These are phyloP conservation scores for Ammopiptanthus mongolicus DNA, from an alignment of 306 rosid genomes.

Conservation along the genomic window DNA sequence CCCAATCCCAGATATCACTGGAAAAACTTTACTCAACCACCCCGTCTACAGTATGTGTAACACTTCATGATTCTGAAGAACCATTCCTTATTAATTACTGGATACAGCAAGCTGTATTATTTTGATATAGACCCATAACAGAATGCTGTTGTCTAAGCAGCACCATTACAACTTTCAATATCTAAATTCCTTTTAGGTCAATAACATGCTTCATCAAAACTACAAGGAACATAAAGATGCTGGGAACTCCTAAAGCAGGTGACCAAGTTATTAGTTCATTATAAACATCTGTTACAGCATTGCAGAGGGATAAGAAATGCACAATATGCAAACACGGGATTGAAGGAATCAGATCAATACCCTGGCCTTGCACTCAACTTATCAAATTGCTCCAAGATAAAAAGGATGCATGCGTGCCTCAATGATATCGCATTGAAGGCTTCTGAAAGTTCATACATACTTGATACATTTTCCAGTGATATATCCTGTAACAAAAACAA, in stretches of 20 bases:
- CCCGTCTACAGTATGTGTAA: neutral
- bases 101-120: neutral
- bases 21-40: neutral
- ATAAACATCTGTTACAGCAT: neutral
- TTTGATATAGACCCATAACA: neutral
- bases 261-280: neutral
- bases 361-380: slow-evolving; percentile 87
- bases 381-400: slow-evolving; percentile 82
- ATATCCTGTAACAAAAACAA: slow-evolving; percentile 56
- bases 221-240: neutral
- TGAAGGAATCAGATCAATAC: slow-evolving; percentile 46
- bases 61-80: neutral
- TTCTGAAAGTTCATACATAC: slow-evolving; percentile 98
- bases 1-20: neutral
- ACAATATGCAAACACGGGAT: neutral
- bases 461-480: slow-evolving; percentile 78
- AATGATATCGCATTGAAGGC: slow-evolving; percentile 90
- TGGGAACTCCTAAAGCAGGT: neutral
- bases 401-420: slow-evolving; percentile 89
- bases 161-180: neutral
- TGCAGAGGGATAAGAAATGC: neutral
- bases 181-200: neutral
- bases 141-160: neutral
- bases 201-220: neutral
- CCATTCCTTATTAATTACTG: neutral